Conservation (phyloP, 495 filamentous ascomycete species). For the Lophiotrema nucula region DNA sequence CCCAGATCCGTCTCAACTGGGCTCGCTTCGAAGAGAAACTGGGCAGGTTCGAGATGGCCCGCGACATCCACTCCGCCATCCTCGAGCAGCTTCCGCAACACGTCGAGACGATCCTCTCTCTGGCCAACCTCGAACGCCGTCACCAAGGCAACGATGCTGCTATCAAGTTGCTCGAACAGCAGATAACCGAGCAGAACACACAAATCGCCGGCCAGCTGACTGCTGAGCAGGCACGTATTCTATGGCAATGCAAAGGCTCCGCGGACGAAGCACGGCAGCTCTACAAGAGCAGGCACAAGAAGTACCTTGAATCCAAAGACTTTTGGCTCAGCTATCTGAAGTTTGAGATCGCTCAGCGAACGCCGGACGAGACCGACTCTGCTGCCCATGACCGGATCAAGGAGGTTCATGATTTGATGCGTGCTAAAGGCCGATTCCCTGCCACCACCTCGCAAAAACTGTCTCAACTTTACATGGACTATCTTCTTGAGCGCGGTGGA, state of each 20-base stretch:
- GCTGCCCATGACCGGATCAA: conserved; percentile 73
- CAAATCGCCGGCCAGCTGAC: conserved; percentile 85
- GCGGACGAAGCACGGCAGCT: conserved; percentile 82
- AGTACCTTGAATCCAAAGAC: conserved; percentile 79
- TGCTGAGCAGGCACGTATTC: conserved; percentile 80
- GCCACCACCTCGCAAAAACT: conserved; percentile 70
- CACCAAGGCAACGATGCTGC: conserved; percentile 83
- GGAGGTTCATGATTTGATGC: conserved; percentile 74
- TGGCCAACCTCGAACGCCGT: conserved; percentile 85
- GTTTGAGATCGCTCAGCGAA: conserved; percentile 89
- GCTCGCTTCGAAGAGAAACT: conserved; percentile 91
- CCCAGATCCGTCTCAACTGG: conserved; percentile 81
- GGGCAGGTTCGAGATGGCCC: conserved; percentile 71
- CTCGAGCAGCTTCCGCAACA: conserved; percentile 68
- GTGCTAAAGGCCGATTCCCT: conserved; percentile 69
- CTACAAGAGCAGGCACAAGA: conserved; percentile 77
- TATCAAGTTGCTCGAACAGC: conserved; percentile 77
- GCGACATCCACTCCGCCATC: conserved; percentile 79
- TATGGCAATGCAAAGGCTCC: conserved; percentile 89
- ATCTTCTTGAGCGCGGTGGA: conserved; percentile 80
- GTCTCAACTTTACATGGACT: conserved; percentile 75
- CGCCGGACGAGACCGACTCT: conserved; percentile 60
- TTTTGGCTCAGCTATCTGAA: conserved; percentile 91
- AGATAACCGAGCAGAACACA: conserved; percentile 68
- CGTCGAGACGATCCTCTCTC: conserved; percentile 81